Base-by-base conservation (phyloP, 257 asterid genomes). In the Solanum pennellii region DNA sequence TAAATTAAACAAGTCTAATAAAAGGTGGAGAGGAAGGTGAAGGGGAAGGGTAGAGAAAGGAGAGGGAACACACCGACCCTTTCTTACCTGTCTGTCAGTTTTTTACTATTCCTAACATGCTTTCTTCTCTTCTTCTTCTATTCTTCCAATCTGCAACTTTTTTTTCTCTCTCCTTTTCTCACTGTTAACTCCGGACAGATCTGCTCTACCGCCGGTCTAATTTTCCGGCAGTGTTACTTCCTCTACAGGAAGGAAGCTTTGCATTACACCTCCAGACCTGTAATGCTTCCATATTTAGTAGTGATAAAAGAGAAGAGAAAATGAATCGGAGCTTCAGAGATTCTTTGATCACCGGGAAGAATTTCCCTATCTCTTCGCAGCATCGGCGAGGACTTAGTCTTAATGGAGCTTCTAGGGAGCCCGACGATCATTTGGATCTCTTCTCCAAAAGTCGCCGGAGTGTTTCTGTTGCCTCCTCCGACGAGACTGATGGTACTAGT, bases 371-470 rank as follows among this genome's bases (percentile, higher is more conserved):
- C 16, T 86, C 90, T 13, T 85, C 90, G 42, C 90, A 91, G 87
- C 98, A 94, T 90, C 98, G 98, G 82, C 95, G 98, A 1, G 94
- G 99, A 33, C 90, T 89, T 87, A 92, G 94, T 92, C 87, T 90
- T 88, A 92, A 89, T 87, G 94, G 92, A 66, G 68, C 79, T 74
- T 88, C 89, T 44, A 35, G 41, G 45, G 88, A 87, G 86, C 74
- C 91, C 29, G 94, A 92, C 35, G 94, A 95, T 56, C 86, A 86
- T 79, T 90, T 95, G 86, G 99, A 95, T 97, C 99, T 97, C 90
- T 96, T 94, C 96, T 93, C 99, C 90, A 94, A 89, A 86, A 88
- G 89, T 88, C 98, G 98, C 91, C 98, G 95, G 86, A 92, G 93
- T 89, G 91, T 92, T 85, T 94, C 97, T 89, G 85, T 92, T 87